Evolutionary conservation across 805 yeast species (phyloP).

Genomic region (Schizosaccharomyces japonicus): DNA sequence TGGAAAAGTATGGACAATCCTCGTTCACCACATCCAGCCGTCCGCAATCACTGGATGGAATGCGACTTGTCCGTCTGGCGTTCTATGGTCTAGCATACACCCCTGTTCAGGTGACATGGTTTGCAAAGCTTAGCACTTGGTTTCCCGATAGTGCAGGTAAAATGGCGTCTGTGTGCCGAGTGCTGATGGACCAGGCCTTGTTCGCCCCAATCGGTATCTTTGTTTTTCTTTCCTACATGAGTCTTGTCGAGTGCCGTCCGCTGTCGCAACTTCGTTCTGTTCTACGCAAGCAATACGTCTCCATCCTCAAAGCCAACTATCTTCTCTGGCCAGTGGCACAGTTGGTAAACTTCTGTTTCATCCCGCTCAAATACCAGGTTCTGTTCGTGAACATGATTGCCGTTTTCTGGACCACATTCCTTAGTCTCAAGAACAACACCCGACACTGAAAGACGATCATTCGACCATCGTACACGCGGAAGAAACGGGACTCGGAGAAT

Average conservation of each 20-base stretch:
- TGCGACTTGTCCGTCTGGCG: too few relatives aligned
- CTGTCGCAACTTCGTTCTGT: not conserved
- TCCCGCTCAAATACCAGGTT: not conserved
- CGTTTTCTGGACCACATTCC: not conserved
- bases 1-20: too few relatives aligned
- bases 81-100: too few relatives aligned
- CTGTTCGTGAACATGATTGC: not conserved
- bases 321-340: conserved; percentile 1
- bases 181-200: not conserved
- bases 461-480: too few relatives aligned
- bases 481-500: too few relatives aligned
- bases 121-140: too few relatives aligned
- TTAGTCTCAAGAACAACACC: not conserved
- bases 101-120: too few relatives aligned
- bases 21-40: too few relatives aligned
- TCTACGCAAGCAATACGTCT: not conserved
- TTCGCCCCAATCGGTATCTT: not conserved
- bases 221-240: not conserved
- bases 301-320: not conserved
- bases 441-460: too few relatives aligned
- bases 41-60: too few relatives aligned
- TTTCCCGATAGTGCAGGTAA: too few relatives aligned
- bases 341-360: not conserved
- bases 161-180: not conserved
- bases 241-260: not conserved